A percentile compares a stretch with the other conserved stretches of the same genome.
These are phyloP conservation scores for Fragaria iinumae DNA, from an alignment of 306 rosid species.

Conservation along the genomic window DNA sequence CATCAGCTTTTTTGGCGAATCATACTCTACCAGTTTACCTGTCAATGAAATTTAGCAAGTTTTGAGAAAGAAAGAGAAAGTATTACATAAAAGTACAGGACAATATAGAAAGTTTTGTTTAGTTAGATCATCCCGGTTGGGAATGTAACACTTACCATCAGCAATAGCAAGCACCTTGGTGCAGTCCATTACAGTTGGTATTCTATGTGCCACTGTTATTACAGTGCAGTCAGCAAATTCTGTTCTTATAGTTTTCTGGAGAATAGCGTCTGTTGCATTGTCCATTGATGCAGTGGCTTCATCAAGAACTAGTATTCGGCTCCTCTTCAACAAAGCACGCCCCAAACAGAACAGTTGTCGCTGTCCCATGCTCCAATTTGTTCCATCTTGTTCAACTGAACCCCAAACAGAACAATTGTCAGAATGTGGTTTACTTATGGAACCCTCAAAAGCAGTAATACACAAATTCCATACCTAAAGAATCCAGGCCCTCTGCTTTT, in stretches of 20 bases:
- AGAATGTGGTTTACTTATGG: constrained; percentile 3
- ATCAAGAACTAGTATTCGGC: constrained; percentile 32
- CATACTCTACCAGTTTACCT: constrained; percentile 33
- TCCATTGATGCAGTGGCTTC: constrained; percentile 43
- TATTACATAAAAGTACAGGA: not conserved
- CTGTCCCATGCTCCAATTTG: constrained; percentile 45
- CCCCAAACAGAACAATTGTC: not conserved
- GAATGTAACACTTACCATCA: constrained; percentile 24
- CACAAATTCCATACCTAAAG: constrained; percentile 24
- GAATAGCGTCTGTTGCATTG: constrained; percentile 29
- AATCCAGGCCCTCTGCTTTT: constrained; percentile 29
- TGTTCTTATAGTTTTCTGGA: constrained; percentile 30
- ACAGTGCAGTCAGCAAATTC: constrained; percentile 39
- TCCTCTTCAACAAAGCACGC: constrained; percentile 33
- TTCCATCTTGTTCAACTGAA: constrained; percentile 33
- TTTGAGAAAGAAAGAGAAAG: not conserved
- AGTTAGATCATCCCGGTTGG: not conserved
- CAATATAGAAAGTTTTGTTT: not conserved
- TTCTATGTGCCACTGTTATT: constrained; percentile 34
- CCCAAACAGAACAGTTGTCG: constrained; percentile 37
- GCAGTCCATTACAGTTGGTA: constrained; percentile 38
- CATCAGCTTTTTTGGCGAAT: constrained; percentile 26
- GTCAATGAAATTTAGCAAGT: not conserved
- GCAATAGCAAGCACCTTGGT: constrained; percentile 26
- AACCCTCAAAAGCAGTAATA: not conserved